Conservation (phyloP, 306 rosid genomes). For the Clitoria ternatea region DNA sequence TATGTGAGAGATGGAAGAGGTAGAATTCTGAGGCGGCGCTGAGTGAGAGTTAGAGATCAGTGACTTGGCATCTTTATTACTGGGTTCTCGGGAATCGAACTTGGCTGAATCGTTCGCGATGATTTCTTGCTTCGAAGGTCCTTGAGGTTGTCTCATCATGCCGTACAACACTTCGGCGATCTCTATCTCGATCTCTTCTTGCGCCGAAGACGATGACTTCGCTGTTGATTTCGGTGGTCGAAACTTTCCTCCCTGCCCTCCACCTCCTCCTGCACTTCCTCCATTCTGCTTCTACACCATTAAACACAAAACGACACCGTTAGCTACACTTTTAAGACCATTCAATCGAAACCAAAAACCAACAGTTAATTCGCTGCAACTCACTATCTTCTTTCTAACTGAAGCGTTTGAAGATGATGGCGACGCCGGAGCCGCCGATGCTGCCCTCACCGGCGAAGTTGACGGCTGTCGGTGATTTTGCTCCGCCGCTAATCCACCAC, state of each 20-base stretch:
- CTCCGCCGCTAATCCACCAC: conserved; percentile 55
- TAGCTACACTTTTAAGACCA: too few species aligned
- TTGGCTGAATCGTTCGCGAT: conserved; percentile 46
- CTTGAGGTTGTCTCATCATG: conserved; percentile 90
- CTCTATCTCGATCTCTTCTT: conserved; percentile 96
- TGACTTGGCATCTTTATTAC: conserved; percentile 59
- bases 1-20: conserved; percentile 40
- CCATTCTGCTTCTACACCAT: conserved; percentile 72
- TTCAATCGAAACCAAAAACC: too few species aligned
- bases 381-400: conserved; percentile 74
- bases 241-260: conserved; percentile 60
- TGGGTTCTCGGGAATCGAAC: conserved; percentile 39
- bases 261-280: too few species aligned
- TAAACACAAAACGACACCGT: conserved; percentile 23
- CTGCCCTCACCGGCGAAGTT: conserved; percentile 73
- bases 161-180: conserved; percentile 92
- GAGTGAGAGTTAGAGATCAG: conserved; percentile 67
- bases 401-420: conserved; percentile 84
- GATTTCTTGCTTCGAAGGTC: conserved; percentile 65
- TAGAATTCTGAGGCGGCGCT: conserved; percentile 55
- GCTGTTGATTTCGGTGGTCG: conserved; percentile 65
- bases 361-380: too few species aligned
- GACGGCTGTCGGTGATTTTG: conserved; percentile 68
- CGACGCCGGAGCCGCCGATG: conserved; percentile 53
- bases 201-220: conserved; percentile 56